These are phyloP conservation scores for Ophiosphaerella korrae DNA, from an alignment of 2,329 filamentous ascomycete genomes.

Conservation along the genomic window DNA sequence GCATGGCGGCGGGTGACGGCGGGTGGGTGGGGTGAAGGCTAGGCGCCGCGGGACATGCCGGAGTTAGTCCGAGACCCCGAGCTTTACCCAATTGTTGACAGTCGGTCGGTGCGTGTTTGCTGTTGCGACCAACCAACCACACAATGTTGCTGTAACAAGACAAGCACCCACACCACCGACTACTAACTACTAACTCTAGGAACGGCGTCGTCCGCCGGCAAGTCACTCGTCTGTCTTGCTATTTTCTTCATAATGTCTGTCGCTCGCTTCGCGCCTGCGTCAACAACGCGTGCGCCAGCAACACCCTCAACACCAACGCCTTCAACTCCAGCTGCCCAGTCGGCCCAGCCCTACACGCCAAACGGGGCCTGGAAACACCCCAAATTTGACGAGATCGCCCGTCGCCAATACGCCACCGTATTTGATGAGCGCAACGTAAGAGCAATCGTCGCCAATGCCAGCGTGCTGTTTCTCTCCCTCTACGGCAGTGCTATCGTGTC, in stretches of 20 bases:
- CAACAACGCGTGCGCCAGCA: slow-evolving; percentile 8
- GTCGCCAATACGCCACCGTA: slow-evolving; percentile 75
- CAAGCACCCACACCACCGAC: slow-evolving; percentile 2
- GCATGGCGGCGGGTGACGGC: slow-evolving; percentile 5
- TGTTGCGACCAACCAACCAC: slow-evolving; percentile 1
- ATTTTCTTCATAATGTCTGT: slow-evolving; percentile 20
- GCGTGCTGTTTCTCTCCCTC: slow-evolving; percentile 58
- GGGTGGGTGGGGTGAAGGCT: slow-evolving; percentile 9
- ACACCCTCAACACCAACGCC: slow-evolving; percentile 29
- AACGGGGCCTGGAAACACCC: slow-evolving; percentile 91
- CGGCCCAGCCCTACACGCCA: slow-evolving; percentile 37
- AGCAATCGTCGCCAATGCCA: slow-evolving; percentile 70
- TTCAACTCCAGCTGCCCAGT: slow-evolving; percentile 32
- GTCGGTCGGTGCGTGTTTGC: slow-evolving; percentile 11
- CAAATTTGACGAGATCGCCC: slow-evolving; percentile 82
- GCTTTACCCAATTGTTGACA: slow-evolving; percentile 1
- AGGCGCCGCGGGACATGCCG: not conserved
- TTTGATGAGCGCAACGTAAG: slow-evolving; percentile 80
- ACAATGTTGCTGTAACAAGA: not conserved
- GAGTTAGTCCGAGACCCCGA: not conserved
- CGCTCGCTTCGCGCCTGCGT: slow-evolving; percentile 13
- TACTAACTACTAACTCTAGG: slow-evolving; percentile 34
- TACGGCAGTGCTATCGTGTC: slow-evolving; percentile 30
- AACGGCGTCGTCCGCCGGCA: slow-evolving; percentile 3
- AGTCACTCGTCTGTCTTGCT: too few relatives aligned